Conservation (phyloP, 495 filamentous ascomycete genomes). For the Aspergillus heteromorphus region DNA sequence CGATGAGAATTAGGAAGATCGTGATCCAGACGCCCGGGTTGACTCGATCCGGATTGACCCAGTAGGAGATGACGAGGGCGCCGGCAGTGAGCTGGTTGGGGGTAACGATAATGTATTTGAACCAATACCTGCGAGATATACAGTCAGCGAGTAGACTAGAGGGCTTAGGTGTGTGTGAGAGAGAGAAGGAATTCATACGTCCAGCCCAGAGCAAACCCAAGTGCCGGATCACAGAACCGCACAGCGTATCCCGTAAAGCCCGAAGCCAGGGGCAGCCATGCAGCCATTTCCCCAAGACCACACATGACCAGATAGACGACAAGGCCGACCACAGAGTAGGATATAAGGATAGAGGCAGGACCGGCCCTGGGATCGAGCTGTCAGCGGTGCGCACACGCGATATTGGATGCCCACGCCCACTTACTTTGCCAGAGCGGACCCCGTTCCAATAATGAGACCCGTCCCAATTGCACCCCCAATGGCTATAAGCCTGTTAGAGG, state of each 20-base stretch:
- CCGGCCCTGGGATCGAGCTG: constrained; percentile 27
- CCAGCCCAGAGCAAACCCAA: constrained; percentile 65
- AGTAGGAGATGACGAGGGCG: constrained; percentile 71
- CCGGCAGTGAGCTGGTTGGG: constrained; percentile 80
- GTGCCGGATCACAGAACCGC: constrained; percentile 59
- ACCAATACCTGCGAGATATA: constrained; percentile 43
- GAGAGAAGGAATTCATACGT: constrained; percentile 28
- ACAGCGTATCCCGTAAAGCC: constrained; percentile 59
- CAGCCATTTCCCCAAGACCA: constrained; percentile 63
- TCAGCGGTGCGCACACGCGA: constrained; percentile 3
- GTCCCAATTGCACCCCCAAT: constrained; percentile 87
- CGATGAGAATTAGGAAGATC: constrained; percentile 47
- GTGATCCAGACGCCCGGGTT: constrained; percentile 52
- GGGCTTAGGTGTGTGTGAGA: no score
- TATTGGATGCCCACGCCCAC: constrained; percentile 5
- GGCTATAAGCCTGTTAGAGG: constrained; percentile 40
- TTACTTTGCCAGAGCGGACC: constrained; percentile 56
- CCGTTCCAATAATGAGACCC: constrained; percentile 62
- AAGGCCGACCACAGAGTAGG: constrained; percentile 56
- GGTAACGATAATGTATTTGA: constrained; percentile 66
- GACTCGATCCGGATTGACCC: constrained; percentile 44
- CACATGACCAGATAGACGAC: constrained; percentile 63
- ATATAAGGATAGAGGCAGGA: constrained; percentile 69
- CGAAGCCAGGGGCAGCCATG: constrained; percentile 57
- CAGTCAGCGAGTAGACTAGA: neutral